phyloP scores from a whole-genome alignment of 345 rosid genomes.

The Eucalyptus sp. region DNA sequence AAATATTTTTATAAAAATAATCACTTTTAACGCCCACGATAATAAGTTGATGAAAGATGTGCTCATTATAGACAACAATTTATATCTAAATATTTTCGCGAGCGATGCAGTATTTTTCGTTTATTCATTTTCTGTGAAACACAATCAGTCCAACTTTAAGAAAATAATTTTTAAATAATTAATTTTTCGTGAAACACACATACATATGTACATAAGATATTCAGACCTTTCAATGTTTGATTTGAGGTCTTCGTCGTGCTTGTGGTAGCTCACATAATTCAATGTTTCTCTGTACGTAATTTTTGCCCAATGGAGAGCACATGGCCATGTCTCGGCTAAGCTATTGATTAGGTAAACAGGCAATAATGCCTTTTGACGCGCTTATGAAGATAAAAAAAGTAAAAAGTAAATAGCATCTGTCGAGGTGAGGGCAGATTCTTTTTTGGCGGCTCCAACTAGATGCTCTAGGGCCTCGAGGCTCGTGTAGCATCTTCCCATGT shows the following conservation, averaged over 20 bases:
- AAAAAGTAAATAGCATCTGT: background rate
- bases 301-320: background rate
- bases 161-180: background rate
- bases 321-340: background rate
- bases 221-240: background rate
- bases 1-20: background rate
- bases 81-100: background rate
- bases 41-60: background rate
- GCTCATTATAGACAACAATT: background rate
- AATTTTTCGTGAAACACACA: background rate
- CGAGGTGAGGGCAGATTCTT: background rate
- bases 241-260: background rate
- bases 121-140: background rate
- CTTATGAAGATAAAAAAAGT: background rate
- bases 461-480: background rate
- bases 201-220: background rate
- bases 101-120: accelerated
- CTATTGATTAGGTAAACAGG: background rate
- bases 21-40: background rate
- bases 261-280: background rate
- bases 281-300: background rate
- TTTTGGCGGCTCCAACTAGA: background rate
- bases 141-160: background rate
- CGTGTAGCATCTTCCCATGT: background rate
- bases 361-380: background rate